These are phyloP conservation scores for Davidsoniella australis DNA, from an alignment of 2,329 filamentous ascomycete species.

Conservation along the genomic window DNA sequence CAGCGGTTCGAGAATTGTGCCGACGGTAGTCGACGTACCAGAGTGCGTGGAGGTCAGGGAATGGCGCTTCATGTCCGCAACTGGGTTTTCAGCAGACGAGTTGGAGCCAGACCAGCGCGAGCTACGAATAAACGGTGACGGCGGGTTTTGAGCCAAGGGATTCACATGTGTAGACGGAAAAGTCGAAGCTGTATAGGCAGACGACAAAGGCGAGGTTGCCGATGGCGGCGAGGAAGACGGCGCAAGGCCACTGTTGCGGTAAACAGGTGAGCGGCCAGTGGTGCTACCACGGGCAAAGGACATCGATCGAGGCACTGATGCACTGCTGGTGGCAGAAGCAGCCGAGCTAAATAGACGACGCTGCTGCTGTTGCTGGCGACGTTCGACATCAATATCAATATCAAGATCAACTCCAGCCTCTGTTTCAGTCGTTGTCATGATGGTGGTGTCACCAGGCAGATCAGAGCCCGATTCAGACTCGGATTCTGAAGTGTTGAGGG, in stretches of 20 bases:
- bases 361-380: background rate
- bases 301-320: background rate
- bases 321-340: background rate
- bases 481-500: slow-evolving; percentile 4
- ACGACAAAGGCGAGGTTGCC: background rate
- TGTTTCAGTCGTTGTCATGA: background rate
- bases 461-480: background rate
- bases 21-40: background rate
- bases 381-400: background rate
- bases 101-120: slow-evolving; percentile 2
- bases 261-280: background rate
- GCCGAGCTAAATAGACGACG: background rate
- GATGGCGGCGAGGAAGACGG: background rate
- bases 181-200: background rate
- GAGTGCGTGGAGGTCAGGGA: slow-evolving; percentile 7
- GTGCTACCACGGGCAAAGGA: background rate
- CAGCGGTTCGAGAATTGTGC: background rate
- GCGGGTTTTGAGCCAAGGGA: slow-evolving; percentile 7
- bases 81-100: slow-evolving; percentile 1
- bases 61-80: slow-evolving; percentile 6
- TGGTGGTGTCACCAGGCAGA: background rate
- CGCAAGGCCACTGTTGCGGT: background rate
- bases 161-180: slow-evolving; percentile 7
- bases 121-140: slow-evolving; percentile 2
- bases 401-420: background rate